A percentile compares a stretch with the other conserved stretches of the same genome.
These are phyloP conservation scores for Fusarium oxysporum DNA, from an alignment of 2,329 filamentous ascomycete genomes.

Conservation along the genomic window DNA sequence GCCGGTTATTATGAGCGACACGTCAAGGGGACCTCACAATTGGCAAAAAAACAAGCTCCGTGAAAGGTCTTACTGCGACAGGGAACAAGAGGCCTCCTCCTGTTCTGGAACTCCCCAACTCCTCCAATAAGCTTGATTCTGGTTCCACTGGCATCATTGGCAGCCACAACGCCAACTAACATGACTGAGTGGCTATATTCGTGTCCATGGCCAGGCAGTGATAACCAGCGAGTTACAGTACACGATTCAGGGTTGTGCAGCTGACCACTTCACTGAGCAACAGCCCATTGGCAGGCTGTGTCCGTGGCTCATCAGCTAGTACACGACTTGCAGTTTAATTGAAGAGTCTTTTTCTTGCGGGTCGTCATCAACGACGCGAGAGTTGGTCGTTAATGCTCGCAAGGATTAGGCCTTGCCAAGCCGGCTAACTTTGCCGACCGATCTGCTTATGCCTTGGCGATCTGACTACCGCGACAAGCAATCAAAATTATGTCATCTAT, in stretches of 20 bases:
- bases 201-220: background rate
- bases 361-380: slow-evolving; percentile 16
- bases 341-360: slow-evolving; percentile 2
- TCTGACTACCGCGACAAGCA: slow-evolving; percentile 2
- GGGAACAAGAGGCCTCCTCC: slow-evolving; percentile 33
- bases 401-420: slow-evolving; percentile 36
- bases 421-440: slow-evolving; percentile 42
- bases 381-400: slow-evolving; percentile 4
- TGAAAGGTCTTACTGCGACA: background rate
- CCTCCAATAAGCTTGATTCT: slow-evolving; percentile 25
- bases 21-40: slow-evolving; percentile 23
- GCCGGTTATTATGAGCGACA: slow-evolving; percentile 15
- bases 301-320: background rate
- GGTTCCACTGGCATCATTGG: background rate
- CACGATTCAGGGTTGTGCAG: slow-evolving; percentile 17
- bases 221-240: background rate
- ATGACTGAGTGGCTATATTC: background rate
- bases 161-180: slow-evolving; percentile 5
- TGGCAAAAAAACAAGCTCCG: slow-evolving; percentile 2
- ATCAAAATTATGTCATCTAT: slow-evolving; percentile 26
- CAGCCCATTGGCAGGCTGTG: background rate
- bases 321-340: background rate
- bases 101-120: slow-evolving; percentile 1
- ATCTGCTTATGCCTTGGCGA: slow-evolving; percentile 39
- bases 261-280: background rate